A percentile compares a stretch with the other conserved stretches of the same genome.
Evolutionary conservation across 2,329 filamentous ascomycete species (phyloP).

Genomic region (Beauveria brongniartii): DNA sequence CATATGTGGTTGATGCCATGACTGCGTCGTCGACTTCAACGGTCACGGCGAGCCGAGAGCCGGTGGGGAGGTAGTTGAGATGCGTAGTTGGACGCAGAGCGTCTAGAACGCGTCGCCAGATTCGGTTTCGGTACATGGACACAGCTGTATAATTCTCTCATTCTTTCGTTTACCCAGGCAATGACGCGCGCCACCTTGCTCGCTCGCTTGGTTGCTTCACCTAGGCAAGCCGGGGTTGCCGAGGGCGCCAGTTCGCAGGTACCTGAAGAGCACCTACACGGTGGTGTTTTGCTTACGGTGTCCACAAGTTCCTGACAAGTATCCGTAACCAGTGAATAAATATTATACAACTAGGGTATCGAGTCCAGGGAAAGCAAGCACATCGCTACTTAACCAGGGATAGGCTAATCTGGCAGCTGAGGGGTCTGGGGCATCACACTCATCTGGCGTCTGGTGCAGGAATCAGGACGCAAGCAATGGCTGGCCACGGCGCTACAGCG

Average conservation of each 20-base stretch:
- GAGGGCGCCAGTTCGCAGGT: background rate
- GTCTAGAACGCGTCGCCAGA: background rate
- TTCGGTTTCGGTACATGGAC: background rate
- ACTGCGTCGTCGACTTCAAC: slow-evolving; percentile 42
- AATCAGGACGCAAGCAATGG: background rate
- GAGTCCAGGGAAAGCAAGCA: background rate
- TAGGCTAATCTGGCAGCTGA: background rate
- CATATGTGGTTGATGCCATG: slow-evolving; percentile 61
- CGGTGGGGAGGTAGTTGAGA: background rate
- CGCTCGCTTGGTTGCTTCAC: background rate
- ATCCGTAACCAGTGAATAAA: background rate
- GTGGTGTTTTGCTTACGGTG: background rate
- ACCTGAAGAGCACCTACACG: background rate
- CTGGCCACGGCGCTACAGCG: background rate
- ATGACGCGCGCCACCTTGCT: background rate
- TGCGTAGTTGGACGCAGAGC: background rate
- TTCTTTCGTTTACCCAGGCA: background rate
- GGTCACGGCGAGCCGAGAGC: background rate
- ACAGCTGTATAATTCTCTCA: background rate
- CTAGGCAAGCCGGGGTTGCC: background rate
- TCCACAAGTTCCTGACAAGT: background rate
- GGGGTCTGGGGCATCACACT: background rate
- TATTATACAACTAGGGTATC: too few species aligned
- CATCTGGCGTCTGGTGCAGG: background rate
- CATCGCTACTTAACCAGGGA: background rate